Base-by-base conservation (phyloP, 257 asterid species). In the Petunia secreta region DNA sequence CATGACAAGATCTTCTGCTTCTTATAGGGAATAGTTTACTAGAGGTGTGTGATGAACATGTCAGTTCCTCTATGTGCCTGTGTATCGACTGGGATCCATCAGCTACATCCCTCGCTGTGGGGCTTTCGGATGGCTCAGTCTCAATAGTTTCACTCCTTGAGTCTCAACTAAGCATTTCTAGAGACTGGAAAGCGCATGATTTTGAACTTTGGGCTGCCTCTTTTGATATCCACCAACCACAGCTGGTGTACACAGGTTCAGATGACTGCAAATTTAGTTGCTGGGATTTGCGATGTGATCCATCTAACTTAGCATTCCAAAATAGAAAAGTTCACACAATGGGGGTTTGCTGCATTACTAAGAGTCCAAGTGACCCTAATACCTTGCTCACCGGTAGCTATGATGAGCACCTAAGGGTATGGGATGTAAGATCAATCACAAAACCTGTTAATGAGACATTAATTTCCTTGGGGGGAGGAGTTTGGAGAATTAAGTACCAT, bases 401-500 rank as follows among this genome's bases (percentile, higher is more conserved):
- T 41, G 98, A 95, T 62, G 98, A 95, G 77, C 53, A 81, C 85
- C 85, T 95, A 3, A 85, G 98, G 84, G 73, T 91, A 81, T 95
- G 98, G 98, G 98, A 95, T 79, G 85, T 91, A n/a, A 85, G 98
- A 85, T 91, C 97, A 53, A 89, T 81, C 53, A 90, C 94, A 41
- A 83, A 16, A 78, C 98, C 97, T 0, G 81, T 91, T 50, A 78
- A 78, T 63, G 94, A 89, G 75, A 79, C 87, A 73, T 89, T 94
- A 0, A 83, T 89, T 34, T 46, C 88, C 81, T 81, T 92, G 34
- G 94, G 63, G 14, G 63, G 98, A 25, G 98, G 98, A 60, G 98
- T 94, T 63, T 93, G 98, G 98, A 91, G 98, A 87, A 83, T 94
- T 55, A 94, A 94, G 92, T 89, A 90, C 79, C 98, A 94, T 58